Conservation (phyloP, 2,329 filamentous ascomycete genomes). For the Grosmannia clavigera region DNA sequence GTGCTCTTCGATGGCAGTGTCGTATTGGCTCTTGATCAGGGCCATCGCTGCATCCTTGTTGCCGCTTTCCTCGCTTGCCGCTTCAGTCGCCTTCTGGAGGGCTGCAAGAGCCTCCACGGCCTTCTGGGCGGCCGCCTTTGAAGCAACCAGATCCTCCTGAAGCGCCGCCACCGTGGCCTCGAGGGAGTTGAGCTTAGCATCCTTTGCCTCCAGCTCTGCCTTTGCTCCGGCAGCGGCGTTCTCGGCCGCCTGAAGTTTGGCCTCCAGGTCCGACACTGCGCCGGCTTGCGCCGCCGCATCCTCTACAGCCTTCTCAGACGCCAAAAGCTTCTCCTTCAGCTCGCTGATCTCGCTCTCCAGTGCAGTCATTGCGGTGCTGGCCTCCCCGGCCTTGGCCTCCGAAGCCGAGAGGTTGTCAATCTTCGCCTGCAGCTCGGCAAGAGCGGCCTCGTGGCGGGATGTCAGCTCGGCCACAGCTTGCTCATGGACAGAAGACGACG, state of each 20-base stretch:
- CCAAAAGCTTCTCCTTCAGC: constrained; percentile 34
- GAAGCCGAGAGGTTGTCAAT: constrained; percentile 39
- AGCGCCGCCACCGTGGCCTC: constrained; percentile 31
- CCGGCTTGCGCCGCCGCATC: constrained; percentile 21
- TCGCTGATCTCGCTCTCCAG: constrained; percentile 41
- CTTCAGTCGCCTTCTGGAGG: constrained; percentile 35
- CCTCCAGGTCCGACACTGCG: constrained; percentile 36
- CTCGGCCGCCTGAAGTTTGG: constrained; percentile 36
- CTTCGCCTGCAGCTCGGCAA: constrained; percentile 40
- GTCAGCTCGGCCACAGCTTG: constrained; percentile 37
- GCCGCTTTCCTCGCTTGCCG: constrained; percentile 31
- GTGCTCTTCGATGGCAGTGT: constrained; percentile 32
- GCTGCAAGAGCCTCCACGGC: constrained; percentile 33
- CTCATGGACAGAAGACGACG: constrained; percentile 33
- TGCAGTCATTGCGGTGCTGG: constrained; percentile 32
- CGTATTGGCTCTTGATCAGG: constrained; percentile 36
- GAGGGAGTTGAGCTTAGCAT: constrained; percentile 25
- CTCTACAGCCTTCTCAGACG: constrained; percentile 31
- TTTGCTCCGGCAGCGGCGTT: constrained; percentile 29
- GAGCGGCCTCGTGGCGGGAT: constrained; percentile 32
- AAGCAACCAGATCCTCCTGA: constrained; percentile 15
- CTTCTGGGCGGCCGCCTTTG: constrained; percentile 29
- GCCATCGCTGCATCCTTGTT: constrained; percentile 36
- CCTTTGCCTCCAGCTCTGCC: constrained; percentile 35
- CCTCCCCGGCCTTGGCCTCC: constrained; percentile 30